These are phyloP conservation scores for Globisporangium ultimum DNA, from an alignment of 352 stramenopile species.

Conservation along the genomic window DNA sequence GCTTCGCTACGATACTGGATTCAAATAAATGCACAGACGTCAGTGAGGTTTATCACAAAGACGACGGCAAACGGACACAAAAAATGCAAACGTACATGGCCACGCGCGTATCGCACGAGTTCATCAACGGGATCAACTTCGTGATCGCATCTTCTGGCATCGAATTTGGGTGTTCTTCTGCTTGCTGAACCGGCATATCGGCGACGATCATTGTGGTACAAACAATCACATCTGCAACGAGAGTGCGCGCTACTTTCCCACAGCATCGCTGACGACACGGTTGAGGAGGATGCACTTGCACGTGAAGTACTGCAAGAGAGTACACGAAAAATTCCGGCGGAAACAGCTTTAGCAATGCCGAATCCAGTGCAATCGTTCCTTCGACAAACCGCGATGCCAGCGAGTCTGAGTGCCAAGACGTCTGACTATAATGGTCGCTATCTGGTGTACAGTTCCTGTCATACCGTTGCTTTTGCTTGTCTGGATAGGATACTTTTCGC, in stretches of 20 bases:
- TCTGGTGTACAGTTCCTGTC: slow-evolving; percentile 9
- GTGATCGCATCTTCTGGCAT: background rate
- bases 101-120: slow-evolving; percentile 40
- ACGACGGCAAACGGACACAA: too few relatives aligned
- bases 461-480: slow-evolving; percentile 23
- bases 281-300: slow-evolving; percentile 10
- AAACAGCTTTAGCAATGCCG: slow-evolving; percentile 19
- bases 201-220: slow-evolving; percentile 30
- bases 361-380: slow-evolving; percentile 30
- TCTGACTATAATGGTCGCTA: background rate
- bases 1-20: slow-evolving; percentile 36
- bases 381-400: slow-evolving; percentile 29
- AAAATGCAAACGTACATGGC: slow-evolving; percentile 36
- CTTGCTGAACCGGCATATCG: slow-evolving; percentile 2
- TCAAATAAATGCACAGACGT: slow-evolving; percentile 4
- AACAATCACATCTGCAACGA: slow-evolving; percentile 24
- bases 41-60: too few relatives aligned
- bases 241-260: slow-evolving; percentile 18
- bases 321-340: slow-evolving; percentile 32
- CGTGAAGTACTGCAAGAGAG: slow-evolving; percentile 24
- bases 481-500: slow-evolving; percentile 29
- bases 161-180: background rate
- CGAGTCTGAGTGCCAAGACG: slow-evolving; percentile 23
- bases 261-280: slow-evolving; percentile 35
- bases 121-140: slow-evolving; percentile 23